Evolutionary conservation across 306 rosid genomes (phyloP), one percentile per base, ranked within the genome.

Genomic region (Calophaca sinica): DNA sequence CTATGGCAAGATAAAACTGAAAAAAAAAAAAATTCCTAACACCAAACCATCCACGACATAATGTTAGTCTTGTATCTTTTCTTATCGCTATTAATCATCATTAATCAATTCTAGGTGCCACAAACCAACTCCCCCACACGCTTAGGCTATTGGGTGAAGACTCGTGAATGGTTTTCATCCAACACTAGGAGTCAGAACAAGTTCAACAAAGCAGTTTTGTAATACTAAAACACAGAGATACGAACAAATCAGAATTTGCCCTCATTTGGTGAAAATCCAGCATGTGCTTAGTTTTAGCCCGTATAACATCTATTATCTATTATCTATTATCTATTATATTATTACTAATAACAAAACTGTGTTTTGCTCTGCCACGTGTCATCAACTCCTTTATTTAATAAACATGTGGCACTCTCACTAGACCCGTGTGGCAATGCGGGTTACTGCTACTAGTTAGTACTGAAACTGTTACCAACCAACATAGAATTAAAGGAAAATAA

Each of bases 191-290:
- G 33, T 5, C 39, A 9, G 11, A 61, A 9, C 46, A 55, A 72
- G 29, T 48, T 44, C 61, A 55, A 36, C 5, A 33, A 3, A 6
- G 39, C 59, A 55, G 7, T 2, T n/a, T 38, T 32, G 14, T 12
- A 20, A 55, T 26, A 64, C 50, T 5, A 12, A 54, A 7, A 45
- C 66, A 62, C 28, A 55, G 1, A 68, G 3, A 63, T 2, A 51
- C 26, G 33, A 9, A 45, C 20, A 66, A 55, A 67, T 44, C 39
- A 55, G 32, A 67, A 45, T 33, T 10, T 20, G n/a, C 35, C 36
- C 46, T 36, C 33, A 46, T 63, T 36, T 49, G 64, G 48, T 35
- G 60, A 69, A 70, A 53, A 61, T 50, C 70, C 13, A 12, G 10
- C 15, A 13, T 26, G 10, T 45, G 12, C 58, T 75, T 57, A n/a